Conservation (phyloP, 2,329 filamentous ascomycete species). For the Aspergillus sp. region DNA sequence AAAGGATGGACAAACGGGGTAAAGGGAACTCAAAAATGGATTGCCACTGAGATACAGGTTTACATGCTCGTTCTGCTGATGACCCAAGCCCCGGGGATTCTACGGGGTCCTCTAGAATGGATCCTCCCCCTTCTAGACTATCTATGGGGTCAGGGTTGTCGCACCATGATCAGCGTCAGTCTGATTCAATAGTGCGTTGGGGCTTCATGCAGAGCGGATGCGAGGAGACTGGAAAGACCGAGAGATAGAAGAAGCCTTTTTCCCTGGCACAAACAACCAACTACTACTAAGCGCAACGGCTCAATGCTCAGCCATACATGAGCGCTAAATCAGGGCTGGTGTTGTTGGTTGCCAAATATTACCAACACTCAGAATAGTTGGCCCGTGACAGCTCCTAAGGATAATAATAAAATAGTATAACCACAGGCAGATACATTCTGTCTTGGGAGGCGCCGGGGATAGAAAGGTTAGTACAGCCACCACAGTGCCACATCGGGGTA, state of each 20-base stretch:
- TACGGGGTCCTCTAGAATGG: not conserved
- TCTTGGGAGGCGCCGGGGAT: not conserved
- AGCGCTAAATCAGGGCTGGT: too few relatives aligned
- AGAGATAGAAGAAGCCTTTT: too few relatives aligned
- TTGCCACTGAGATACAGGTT: not conserved
- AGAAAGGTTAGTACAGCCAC: not conserved
- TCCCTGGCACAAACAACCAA: too few relatives aligned
- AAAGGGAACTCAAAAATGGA: not conserved
- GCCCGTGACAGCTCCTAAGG: not conserved
- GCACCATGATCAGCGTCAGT: not conserved
- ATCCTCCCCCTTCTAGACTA: not conserved
- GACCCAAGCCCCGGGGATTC: not conserved
- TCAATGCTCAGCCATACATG: too few relatives aligned
- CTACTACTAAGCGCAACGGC: too few relatives aligned
- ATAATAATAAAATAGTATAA: not conserved
- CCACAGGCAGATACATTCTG: not conserved
- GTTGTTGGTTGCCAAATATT: too few relatives aligned
- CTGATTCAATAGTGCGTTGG: slow-evolving; percentile 3
- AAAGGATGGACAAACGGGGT: not conserved
- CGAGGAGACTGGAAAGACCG: not conserved
- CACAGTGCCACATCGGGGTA: not conserved
- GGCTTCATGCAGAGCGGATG: slow-evolving; percentile 1
- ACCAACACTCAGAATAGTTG: too few relatives aligned
- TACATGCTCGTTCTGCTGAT: not conserved
- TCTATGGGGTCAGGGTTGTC: not conserved